Evolutionary conservation across 148 eudicot genomes (phyloP).

Genomic region (Gaultheria prostrata): DNA sequence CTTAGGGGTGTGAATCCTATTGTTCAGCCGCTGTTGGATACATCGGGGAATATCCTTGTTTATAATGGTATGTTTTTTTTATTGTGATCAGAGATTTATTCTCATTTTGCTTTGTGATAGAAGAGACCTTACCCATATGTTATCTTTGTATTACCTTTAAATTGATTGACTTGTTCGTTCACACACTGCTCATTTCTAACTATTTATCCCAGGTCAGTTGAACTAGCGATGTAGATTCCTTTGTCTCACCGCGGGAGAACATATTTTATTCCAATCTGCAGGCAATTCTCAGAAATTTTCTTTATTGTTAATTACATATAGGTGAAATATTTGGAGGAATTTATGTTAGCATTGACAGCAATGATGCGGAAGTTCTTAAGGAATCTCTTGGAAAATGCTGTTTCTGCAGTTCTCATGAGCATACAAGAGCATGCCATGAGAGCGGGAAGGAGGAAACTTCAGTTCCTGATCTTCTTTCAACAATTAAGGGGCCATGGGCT

Average conservation of each 20-base stretch:
- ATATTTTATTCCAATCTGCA: background rate
- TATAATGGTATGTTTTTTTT: conserved; percentile 61
- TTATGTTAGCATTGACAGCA: conserved; percentile 52
- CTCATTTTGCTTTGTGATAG: background rate
- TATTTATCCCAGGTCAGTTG: background rate
- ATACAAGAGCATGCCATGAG: conserved; percentile 25
- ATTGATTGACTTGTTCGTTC: background rate
- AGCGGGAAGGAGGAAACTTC: conserved; percentile 33
- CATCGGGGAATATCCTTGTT: conserved; percentile 67
- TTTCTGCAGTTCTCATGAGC: conserved; percentile 43
- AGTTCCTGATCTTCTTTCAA: conserved; percentile 75
- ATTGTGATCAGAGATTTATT: background rate
- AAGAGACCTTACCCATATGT: background rate
- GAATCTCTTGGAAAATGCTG: conserved; percentile 59
- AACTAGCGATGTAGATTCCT: background rate
- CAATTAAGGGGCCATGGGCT: conserved; percentile 95
- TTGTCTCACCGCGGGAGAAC: background rate
- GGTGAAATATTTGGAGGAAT: conserved; percentile 96
- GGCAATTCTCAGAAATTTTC: background rate
- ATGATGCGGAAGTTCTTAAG: conserved; percentile 77
- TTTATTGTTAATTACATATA: conserved; percentile 13
- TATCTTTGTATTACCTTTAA: background rate
- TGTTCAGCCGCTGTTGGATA: conserved; percentile 71
- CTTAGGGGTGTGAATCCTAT: conserved; percentile 68
- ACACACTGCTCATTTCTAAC: background rate